Base-by-base conservation (phyloP, 225 moss, liverwort and hornwort species). In the Asterella californica region DNA sequence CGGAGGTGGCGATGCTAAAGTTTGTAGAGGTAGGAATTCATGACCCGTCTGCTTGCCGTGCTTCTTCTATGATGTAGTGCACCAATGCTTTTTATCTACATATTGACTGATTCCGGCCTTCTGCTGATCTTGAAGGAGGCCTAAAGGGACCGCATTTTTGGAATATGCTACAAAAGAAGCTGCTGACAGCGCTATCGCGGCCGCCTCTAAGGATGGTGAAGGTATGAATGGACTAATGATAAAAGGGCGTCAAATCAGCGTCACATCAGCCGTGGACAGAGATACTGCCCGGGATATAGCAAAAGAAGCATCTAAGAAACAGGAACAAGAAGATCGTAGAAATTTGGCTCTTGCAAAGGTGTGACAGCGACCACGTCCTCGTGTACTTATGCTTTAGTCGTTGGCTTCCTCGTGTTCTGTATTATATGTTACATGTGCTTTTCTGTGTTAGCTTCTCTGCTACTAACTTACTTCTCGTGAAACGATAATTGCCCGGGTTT, bases 131-230 rank as follows among this genome's bases (percentile, higher is more conserved):
- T 67, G 45, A 61, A 99, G 99, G 84, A 91, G 87, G 85, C 89
- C 99, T 4, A 99, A 93, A 84, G 99, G 99, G 77, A 95, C 95
- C 79, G 99, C 99, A 46, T 99, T 99, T 77, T 79, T 99, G 84
- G 95, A 99, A 74, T 99, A 91, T 83, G 90, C 83, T 27, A 82
- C 90, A n/a, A 88, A 84, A 78, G 86, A 87, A 72, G 92, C 89
- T 46, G 99, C 95, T 57, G 84, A 93, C 77, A 87, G 83, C 74
- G 92, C 91, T 84, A 83, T 92, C 22, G 85, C 82, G 70, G 90
- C 93, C 49, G 90, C 93, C 77, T 86, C 88, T 77, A 89, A 78
- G 57, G 83, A 76, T 69, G 80, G 74, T 30, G 32, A 72, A 22
- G 91, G 85, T 54, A 78, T 82, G 75, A 84, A 84, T 73, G 92